Conservation (phyloP, 2,329 filamentous ascomycete genomes). For the Pseudopyrenochaeta lycopersici region DNA sequence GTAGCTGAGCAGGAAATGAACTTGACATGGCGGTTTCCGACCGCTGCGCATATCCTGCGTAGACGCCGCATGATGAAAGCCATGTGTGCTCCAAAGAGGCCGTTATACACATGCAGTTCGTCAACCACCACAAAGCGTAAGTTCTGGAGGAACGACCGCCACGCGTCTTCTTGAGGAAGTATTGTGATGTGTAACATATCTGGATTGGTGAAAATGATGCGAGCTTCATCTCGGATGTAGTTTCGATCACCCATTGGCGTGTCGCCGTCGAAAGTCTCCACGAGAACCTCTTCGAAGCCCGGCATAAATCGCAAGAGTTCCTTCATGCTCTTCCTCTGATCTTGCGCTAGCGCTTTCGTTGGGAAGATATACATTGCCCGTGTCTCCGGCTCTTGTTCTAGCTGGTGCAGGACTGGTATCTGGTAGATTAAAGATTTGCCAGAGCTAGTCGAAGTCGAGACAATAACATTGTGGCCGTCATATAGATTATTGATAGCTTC, state of each 20-base stretch:
- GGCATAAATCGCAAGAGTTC: constrained; percentile 85
- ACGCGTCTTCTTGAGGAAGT: constrained; percentile 87
- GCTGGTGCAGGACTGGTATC: constrained; percentile 84
- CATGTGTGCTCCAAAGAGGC: constrained; percentile 91
- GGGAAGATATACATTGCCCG: constrained; percentile 98
- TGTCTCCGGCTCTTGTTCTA: constrained; percentile 79
- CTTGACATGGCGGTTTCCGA: constrained; percentile 84
- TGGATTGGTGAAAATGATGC: constrained; percentile 96
- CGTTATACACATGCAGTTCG: constrained; percentile 96
- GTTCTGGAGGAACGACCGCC: constrained; percentile 88
- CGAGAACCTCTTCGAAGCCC: constrained; percentile 75
- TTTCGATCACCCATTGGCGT: constrained; percentile 84
- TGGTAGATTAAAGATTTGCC: constrained; percentile 99
- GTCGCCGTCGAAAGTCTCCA: constrained; percentile 96
- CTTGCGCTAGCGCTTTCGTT: constrained; percentile 94
- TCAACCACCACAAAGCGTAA: constrained; percentile 85
- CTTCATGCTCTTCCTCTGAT: constrained; percentile 87
- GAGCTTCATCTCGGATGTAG: constrained; percentile 82
- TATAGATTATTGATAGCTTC: constrained; percentile 91
- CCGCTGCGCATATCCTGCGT: constrained; percentile 84
- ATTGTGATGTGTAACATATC: constrained; percentile 98
- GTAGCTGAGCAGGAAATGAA: constrained; percentile 98
- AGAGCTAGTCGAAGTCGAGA: constrained; percentile 94
- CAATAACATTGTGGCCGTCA: constrained; percentile 84
- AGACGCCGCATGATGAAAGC: constrained; percentile 93